Conservation (phyloP, 2,329 filamentous ascomycete species). For the Clonostachys rosea region DNA sequence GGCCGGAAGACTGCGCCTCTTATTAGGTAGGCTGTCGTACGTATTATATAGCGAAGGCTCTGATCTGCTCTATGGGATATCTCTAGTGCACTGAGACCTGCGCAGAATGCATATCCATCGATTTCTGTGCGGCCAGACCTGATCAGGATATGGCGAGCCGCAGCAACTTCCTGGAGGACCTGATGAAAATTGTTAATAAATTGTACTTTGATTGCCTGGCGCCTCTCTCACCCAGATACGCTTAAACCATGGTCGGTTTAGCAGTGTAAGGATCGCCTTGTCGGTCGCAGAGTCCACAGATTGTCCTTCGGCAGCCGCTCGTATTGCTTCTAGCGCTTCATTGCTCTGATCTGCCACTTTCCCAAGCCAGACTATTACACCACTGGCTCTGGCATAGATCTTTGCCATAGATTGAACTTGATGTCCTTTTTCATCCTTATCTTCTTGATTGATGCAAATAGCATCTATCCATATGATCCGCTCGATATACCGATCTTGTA, state of each 20-base stretch:
- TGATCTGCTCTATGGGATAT: neutral
- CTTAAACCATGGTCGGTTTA: constrained; percentile 2
- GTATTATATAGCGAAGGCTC: neutral
- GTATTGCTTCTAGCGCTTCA: neutral
- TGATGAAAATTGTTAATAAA: neutral
- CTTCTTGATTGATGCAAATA: constrained; percentile 1
- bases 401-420: constrained; percentile 4
- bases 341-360: neutral
- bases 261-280: neutral
- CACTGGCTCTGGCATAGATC: constrained; percentile 4
- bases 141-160: constrained; percentile 5
- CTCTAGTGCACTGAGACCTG: constrained; percentile 1
- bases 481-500: neutral
- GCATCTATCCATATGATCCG: neutral
- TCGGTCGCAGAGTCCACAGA: neutral
- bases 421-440: neutral
- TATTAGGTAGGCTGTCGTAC: neutral
- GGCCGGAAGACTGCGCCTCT: neutral
- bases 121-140: constrained; percentile 2
- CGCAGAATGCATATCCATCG: constrained; percentile 5
- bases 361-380: constrained; percentile 5
- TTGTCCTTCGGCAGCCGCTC: neutral
- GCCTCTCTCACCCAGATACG: constrained; percentile 3
- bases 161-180: constrained; percentile 6
- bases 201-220: neutral